These are phyloP conservation scores for Catharanthus roseus DNA, from an alignment of 257 asterid species.

Conservation along the genomic window DNA sequence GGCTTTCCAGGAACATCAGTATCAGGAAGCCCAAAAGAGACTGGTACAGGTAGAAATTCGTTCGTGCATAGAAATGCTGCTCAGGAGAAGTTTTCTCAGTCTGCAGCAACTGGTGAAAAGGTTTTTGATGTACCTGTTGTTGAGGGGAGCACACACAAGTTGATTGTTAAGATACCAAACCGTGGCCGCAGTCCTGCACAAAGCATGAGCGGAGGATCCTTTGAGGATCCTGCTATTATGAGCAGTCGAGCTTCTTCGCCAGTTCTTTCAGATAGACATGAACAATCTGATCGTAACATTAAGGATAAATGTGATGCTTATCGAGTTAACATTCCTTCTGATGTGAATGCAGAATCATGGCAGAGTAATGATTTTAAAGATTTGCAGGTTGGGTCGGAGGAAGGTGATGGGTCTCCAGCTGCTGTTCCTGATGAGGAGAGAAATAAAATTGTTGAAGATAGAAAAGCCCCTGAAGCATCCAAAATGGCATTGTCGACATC, in stretches of 20 bases:
- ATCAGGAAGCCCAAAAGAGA: slow-evolving; percentile 54
- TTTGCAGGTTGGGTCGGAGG: slow-evolving; percentile 25
- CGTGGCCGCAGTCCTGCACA: slow-evolving; percentile 39
- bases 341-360: slow-evolving; percentile 28
- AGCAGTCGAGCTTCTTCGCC: slow-evolving; percentile 44
- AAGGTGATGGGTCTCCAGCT: slow-evolving; percentile 32
- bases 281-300: slow-evolving; percentile 18
- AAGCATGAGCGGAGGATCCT: slow-evolving; percentile 29
- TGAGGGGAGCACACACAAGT: slow-evolving; percentile 52
- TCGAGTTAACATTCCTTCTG: slow-evolving; percentile 18
- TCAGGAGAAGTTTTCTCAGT: slow-evolving; percentile 41
- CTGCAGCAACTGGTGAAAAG: slow-evolving; percentile 41
- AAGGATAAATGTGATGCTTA: slow-evolving; percentile 27
- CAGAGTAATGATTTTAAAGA: slow-evolving; percentile 27
- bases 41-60: slow-evolving; percentile 38
- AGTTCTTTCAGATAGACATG: slow-evolving; percentile 30
- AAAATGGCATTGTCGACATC: slow-evolving; percentile 17
- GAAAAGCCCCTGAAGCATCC: slow-evolving; percentile 22
- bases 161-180: slow-evolving; percentile 72
- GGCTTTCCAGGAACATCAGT: slow-evolving; percentile 32
- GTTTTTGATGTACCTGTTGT: slow-evolving; percentile 33
- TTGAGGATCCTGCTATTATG: slow-evolving; percentile 31
- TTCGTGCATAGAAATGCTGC: slow-evolving; percentile 34
- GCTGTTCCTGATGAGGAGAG: slow-evolving; percentile 26
- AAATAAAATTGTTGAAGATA: slow-evolving; percentile 21